Conservation (phyloP, 164 flowering plant species). For the Kingdonia uniflora region DNA sequence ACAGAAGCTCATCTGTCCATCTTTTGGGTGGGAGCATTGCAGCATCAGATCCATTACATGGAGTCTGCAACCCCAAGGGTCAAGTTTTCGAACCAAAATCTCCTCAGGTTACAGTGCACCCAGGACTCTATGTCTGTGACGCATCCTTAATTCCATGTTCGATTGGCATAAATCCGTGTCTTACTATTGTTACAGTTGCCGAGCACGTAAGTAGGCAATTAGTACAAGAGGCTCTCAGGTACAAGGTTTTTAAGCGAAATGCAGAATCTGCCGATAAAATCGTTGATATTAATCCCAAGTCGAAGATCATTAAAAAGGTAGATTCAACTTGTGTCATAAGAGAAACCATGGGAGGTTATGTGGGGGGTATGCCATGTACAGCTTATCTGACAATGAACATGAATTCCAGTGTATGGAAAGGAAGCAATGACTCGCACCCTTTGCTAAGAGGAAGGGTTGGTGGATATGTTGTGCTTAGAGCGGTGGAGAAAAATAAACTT, state of each 20-base stretch:
- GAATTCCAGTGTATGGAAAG: constrained; percentile 11
- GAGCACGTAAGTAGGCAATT: constrained; percentile 38
- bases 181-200: constrained; percentile 44
- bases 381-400: constrained; percentile 41
- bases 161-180: constrained; percentile 27
- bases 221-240: constrained; percentile 29
- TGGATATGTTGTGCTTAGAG: constrained; percentile 28
- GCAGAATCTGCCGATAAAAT: constrained; percentile 2
- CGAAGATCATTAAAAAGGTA: neutral
- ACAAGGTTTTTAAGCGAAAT: constrained; percentile 11
- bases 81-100: constrained; percentile 33
- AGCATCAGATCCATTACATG: constrained; percentile 31
- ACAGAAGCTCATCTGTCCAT: constrained; percentile 54
- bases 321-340: constrained; percentile 16
- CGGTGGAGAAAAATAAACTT: constrained; percentile 31
- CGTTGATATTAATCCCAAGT: constrained; percentile 3
- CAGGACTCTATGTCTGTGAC: constrained; percentile 25
- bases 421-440: constrained; percentile 4
- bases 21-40: constrained; percentile 60
- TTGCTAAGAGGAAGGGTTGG: constrained; percentile 37
- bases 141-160: constrained; percentile 27
- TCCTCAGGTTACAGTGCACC: constrained; percentile 13
- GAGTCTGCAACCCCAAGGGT: constrained; percentile 47
- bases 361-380: constrained; percentile 52
- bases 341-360: constrained; percentile 42